Evolutionary conservation across 345 rosid genomes (phyloP).

Genomic region (Rhizophora mangle): DNA sequence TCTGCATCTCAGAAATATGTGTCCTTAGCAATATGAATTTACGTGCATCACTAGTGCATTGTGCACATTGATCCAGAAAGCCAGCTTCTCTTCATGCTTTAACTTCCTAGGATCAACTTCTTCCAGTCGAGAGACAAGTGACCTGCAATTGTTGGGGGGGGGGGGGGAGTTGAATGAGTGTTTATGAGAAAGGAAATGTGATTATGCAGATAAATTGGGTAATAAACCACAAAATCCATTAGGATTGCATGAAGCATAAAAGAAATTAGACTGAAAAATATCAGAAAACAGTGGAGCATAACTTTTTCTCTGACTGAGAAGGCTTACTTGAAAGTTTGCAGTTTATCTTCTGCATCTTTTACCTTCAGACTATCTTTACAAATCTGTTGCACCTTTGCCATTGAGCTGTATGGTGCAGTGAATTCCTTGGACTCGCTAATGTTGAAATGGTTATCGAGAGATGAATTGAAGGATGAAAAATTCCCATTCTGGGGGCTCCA

Average conservation of each 20-base stretch:
- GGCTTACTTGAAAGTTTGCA: conserved; percentile 55
- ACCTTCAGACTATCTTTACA: conserved; percentile 51
- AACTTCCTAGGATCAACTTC: conserved; percentile 57
- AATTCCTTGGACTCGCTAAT: conserved; percentile 40
- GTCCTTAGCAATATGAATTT: conserved; percentile 20
- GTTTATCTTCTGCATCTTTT: conserved; percentile 47
- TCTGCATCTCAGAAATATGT: too few species aligned
- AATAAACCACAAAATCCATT: too few species aligned
- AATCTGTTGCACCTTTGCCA: conserved; percentile 51
- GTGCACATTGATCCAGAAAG: conserved; percentile 97
- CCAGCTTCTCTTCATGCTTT: conserved; percentile 77
- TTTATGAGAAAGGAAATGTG: too few species aligned
- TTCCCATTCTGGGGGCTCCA: conserved; percentile 33
- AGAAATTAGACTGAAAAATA: too few species aligned
- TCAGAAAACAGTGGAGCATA: too few species aligned
- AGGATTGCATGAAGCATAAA: too few species aligned
- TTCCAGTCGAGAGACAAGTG: conserved; percentile 66
- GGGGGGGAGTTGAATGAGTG: too few species aligned
- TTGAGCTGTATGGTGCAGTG: conserved; percentile 49
- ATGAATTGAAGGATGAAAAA: conserved; percentile 46
- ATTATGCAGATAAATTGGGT: too few species aligned
- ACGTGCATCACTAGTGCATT: conserved; percentile 97
- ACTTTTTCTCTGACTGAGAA: too few species aligned
- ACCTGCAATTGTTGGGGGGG: conserved; percentile 38
- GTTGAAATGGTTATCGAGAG: conserved; percentile 45